Evolutionary conservation across 2,329 filamentous ascomycete genomes (phyloP).

Genomic region (Daldinia sp.): DNA sequence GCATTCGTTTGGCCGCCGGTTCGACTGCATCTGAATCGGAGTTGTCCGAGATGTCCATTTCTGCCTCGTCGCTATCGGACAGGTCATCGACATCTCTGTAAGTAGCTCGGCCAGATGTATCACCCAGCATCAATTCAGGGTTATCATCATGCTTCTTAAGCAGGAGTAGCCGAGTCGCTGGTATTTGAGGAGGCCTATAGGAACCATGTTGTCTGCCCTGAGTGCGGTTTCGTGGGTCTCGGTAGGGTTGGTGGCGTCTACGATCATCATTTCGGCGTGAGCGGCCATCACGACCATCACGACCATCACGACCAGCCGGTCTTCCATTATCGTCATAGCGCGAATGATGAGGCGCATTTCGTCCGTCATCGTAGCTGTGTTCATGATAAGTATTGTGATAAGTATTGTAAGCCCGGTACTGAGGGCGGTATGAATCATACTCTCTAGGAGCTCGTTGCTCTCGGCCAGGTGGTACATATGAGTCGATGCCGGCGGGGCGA

Average conservation of each 20-base stretch:
- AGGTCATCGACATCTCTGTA: conserved; percentile 65
- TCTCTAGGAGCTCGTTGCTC: conserved; percentile 20
- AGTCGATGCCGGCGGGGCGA: conserved; percentile 58
- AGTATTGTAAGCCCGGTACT: conserved; percentile 1
- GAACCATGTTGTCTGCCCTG: not conserved
- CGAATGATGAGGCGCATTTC: conserved; percentile 12
- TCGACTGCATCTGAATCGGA: conserved; percentile 53
- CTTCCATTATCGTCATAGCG: conserved; percentile 28
- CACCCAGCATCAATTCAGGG: conserved; percentile 57
- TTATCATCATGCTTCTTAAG: conserved; percentile 52
- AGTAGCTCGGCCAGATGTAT: conserved; percentile 56
- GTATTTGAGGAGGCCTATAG: conserved; percentile 23
- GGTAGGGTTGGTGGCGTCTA: conserved; percentile 7
- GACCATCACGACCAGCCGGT: conserved; percentile 12
- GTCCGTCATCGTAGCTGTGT: conserved; percentile 28
- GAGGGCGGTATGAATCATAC: conserved; percentile 26
- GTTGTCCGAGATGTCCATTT: conserved; percentile 69
- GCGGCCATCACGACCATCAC: conserved; percentile 17
- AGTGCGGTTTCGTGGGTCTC: not conserved
- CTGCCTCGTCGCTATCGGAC: conserved; percentile 69
- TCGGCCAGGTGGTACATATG: conserved; percentile 44
- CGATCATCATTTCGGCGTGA: conserved; percentile 23
- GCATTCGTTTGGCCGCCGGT: conserved; percentile 55
- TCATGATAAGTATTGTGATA: not conserved
- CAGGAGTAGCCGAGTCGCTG: conserved; percentile 55